Evolutionary conservation across 192 early-diverging fungal species (phyloP).

Genomic region (Podochytrium sp.): DNA sequence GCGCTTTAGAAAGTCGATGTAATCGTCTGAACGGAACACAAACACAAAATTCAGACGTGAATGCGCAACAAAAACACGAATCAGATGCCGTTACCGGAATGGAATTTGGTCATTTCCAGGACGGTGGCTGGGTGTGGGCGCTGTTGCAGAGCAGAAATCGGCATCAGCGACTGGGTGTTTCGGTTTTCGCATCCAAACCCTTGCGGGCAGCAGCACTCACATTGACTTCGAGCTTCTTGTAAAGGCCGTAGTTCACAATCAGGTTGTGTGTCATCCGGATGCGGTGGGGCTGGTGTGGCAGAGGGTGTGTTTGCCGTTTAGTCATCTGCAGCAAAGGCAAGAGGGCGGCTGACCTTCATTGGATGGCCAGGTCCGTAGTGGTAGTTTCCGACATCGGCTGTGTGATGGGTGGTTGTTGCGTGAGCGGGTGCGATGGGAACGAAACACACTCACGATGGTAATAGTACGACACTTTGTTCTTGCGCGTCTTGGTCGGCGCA

Average conservation of each 20-base stretch:
- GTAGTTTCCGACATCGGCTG: constrained; percentile 58
- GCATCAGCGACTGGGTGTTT: neutral
- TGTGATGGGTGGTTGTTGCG: neutral
- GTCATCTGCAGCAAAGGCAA: neutral
- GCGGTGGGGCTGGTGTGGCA: constrained; percentile 82
- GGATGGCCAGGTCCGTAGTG: constrained; percentile 61
- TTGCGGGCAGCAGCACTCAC: constrained; percentile 10
- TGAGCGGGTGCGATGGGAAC: neutral
- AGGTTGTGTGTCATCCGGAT: constrained; percentile 93
- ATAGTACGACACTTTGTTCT: constrained; percentile 48
- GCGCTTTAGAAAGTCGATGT: constrained; percentile 92
- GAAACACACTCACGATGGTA: constrained; percentile 47
- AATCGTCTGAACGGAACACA: constrained; percentile 64
- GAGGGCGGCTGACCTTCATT: constrained; percentile 53
- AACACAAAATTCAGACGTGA: neutral
- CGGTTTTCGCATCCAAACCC: neutral
- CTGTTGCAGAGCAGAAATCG: constrained; percentile 38
- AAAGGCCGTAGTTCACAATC: constrained; percentile 88
- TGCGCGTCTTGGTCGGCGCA: constrained; percentile 22
- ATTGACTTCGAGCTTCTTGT: constrained; percentile 81
- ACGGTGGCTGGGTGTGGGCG: constrained; percentile 86
- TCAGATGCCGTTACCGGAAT: constrained; percentile 54
- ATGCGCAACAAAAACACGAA: neutral
- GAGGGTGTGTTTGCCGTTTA: neutral
- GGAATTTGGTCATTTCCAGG: constrained; percentile 91